Base-by-base conservation (phyloP, 2,329 filamentous ascomycete genomes). In the Fusarium aywerte region DNA sequence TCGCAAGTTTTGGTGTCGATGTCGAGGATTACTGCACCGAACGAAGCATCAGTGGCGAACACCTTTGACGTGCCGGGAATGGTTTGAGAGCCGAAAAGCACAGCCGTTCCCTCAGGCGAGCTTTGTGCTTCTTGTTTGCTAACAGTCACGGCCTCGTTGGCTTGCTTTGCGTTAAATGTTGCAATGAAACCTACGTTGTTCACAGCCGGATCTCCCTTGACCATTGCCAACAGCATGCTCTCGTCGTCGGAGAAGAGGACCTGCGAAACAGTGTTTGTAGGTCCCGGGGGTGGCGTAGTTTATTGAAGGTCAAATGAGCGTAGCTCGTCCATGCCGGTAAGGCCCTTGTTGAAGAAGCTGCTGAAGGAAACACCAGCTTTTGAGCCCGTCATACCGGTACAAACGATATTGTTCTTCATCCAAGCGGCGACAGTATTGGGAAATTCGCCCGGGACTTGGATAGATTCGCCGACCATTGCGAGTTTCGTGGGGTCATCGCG, bases 111-210 rank as follows among this genome's bases (percentile, higher is more conserved):
- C 0, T 73, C 53, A 0, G 86, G 87, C 0, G 82, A 83, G n/a
- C 77, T 80, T 20, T 74, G 74, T 2, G 68, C 29, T 9, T 62
- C 70, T 3, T 78, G 78, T 15, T 76, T 45, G 76, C 68, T 55
- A 65, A 65, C 23, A 47, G 12, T 9, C 15, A 51, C 27, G 5
- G 25, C 58, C 7, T 33, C 20, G 4, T 45, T 44, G 9, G 15
- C 7, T 12, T 15, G 8, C n/a, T 71, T 40, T 1, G 89, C 80
- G 0, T 81, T 67, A 61, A 87, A 87, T 1, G 80, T 74, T 0
- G 84, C 83, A 12, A 90, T 58, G 67, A 87, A 89, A 0, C 87
- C 87, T 0, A 82, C 85, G 51, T 84, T 87, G 72, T 87, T 87
- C 6, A 75, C 76, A 0, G 78, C 67, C 0, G 84, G 84, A 54